phyloP scores from a whole-genome alignment of 1,284 basidiomycete genomes.

The Ceratobasidium sp. region DNA sequence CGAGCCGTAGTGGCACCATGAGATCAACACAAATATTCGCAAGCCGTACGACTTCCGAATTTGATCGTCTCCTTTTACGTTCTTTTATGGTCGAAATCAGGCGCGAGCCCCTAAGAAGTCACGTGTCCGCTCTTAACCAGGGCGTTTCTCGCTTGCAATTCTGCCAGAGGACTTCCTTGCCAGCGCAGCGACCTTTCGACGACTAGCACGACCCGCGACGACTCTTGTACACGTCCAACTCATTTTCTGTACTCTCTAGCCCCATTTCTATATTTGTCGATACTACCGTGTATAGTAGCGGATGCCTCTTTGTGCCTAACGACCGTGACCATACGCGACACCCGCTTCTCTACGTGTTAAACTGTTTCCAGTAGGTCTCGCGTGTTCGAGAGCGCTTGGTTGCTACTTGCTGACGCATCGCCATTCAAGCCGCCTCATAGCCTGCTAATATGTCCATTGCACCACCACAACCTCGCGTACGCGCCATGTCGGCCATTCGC shows the following conservation, averaged over 20 bases:
- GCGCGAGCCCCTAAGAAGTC: conserved; percentile 1
- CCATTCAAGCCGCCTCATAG: background rate
- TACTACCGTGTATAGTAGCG: background rate
- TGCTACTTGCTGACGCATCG: background rate
- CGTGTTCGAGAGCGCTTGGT: too few relatives aligned
- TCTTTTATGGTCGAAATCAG: background rate
- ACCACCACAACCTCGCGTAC: conserved; percentile 8
- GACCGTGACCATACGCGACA: conserved; percentile 1
- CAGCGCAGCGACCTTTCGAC: conserved; percentile 19
- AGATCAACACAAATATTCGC: too few relatives aligned
- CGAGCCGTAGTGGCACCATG: too few relatives aligned
- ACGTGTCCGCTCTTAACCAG: background rate
- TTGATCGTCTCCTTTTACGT: too few relatives aligned
- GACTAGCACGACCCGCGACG: background rate
- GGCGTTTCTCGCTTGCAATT: conserved; percentile 29
- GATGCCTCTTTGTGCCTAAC: conserved; percentile 14
- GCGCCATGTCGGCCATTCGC: conserved; percentile 26
- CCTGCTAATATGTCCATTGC: conserved; percentile 3
- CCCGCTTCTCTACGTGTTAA: background rate
- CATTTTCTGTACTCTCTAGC: too few relatives aligned
- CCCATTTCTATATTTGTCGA: background rate
- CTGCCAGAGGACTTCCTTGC: conserved; percentile 14
- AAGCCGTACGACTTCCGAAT: too few relatives aligned
- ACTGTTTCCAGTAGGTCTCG: too few relatives aligned
- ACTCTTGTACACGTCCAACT: background rate